Conservation (phyloP, 2,329 filamentous ascomycete species). For the Fusarium neocosmosporiellum region DNA sequence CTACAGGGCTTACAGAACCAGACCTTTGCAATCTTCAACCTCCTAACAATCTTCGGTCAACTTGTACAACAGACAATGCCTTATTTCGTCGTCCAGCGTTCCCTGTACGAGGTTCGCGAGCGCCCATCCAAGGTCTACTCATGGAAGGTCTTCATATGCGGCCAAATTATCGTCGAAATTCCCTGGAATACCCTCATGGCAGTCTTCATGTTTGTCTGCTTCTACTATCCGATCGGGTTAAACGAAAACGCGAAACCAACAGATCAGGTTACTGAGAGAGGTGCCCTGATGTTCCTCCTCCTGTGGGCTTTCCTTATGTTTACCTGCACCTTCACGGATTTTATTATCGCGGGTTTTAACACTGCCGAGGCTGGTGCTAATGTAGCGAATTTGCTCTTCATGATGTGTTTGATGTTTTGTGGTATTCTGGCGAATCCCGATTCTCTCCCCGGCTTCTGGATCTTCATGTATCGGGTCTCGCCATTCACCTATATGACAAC, state of each 20-base stretch:
- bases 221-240: neutral
- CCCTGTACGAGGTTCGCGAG: neutral
- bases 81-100: neutral
- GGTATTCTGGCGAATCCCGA: neutral
- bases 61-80: neutral
- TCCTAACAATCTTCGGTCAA: neutral
- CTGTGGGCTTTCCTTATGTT: neutral
- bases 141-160: neutral
- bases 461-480: neutral
- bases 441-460: neutral
- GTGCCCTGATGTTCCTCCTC: neutral
- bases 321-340: neutral
- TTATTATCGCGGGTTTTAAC: no score
- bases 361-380: neutral
- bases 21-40: neutral
- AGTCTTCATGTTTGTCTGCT: neutral
- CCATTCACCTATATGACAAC: neutral
- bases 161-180: no score
- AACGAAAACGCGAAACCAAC: neutral
- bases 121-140: neutral
- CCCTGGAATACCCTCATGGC: no score
- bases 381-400: neutral
- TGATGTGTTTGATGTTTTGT: neutral
- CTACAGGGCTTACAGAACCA: neutral
- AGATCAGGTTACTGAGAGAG: neutral